Evolutionary conservation across 352 stramenopile genomes (phyloP).

Genomic region (Phytophthora podocarpi): DNA sequence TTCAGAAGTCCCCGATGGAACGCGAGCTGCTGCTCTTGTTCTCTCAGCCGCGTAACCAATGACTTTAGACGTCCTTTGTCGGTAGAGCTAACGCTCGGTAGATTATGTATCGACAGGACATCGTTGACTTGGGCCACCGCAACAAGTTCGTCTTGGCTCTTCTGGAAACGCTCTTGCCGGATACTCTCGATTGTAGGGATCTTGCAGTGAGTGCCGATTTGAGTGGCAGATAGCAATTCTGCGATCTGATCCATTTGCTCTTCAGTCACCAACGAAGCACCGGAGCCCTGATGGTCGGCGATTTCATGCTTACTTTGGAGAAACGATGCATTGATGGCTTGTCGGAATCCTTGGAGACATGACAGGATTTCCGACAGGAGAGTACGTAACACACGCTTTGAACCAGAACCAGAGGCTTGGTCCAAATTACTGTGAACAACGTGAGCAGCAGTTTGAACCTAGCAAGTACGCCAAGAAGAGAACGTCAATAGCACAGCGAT

Average conservation of each 20-base stretch:
- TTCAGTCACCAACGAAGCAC: background rate
- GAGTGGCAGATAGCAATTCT: slow-evolving; percentile 7
- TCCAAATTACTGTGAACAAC: slow-evolving; percentile 9
- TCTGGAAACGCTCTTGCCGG: slow-evolving; percentile 5
- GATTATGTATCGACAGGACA: slow-evolving; percentile 8
- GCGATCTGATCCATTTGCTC: slow-evolving; percentile 16
- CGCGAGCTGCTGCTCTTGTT: slow-evolving; percentile 36
- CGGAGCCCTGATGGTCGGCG: background rate
- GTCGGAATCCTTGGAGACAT: slow-evolving; percentile 31
- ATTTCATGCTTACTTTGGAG: background rate
- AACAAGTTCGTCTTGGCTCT: slow-evolving; percentile 16
- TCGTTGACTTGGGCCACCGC: slow-evolving; percentile 18
- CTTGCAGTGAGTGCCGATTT: slow-evolving; percentile 8
- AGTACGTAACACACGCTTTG: slow-evolving; percentile 2
- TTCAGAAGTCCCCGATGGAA: slow-evolving; percentile 39
- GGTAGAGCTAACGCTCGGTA: background rate
- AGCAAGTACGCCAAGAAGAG: background rate
- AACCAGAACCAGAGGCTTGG: background rate
- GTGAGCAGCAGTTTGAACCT: slow-evolving; percentile 37
- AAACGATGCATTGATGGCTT: slow-evolving; percentile 19
- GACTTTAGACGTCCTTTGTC: slow-evolving; percentile 6
- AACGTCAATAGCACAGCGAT: background rate
- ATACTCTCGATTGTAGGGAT: slow-evolving; percentile 23
- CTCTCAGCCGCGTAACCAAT: slow-evolving; percentile 31
- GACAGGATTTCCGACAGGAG: slow-evolving; percentile 26